These are phyloP conservation scores for Entomortierella chlamydospora DNA, from an alignment of 192 early-diverging fungal species.

Conservation along the genomic window DNA sequence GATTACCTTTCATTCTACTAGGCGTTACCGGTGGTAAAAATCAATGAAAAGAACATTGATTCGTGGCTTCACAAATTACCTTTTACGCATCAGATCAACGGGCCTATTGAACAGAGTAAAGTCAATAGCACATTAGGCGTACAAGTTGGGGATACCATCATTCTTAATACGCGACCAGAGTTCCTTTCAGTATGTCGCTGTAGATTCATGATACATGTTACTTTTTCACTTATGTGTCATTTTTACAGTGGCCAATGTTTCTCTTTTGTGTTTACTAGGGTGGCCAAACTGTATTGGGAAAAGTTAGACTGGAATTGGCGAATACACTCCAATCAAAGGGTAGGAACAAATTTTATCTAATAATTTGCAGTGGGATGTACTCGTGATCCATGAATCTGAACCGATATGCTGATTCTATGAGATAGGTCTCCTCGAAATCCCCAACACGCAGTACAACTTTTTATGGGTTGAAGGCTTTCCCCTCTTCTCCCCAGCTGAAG, in stretches of 20 bases:
- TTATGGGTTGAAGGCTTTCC: conserved; percentile 93
- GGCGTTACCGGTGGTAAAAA: conserved; percentile 55
- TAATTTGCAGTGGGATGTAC: too few species aligned
- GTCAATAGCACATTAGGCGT: conserved; percentile 48
- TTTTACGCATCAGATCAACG: conserved; percentile 25
- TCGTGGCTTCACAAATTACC: conserved; percentile 54
- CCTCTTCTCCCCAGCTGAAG: conserved; percentile 80
- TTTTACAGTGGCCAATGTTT: too few species aligned
- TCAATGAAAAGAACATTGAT: conserved; percentile 59
- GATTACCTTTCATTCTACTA: too few species aligned
- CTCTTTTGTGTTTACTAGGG: conserved; percentile 52
- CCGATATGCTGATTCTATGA: background rate
- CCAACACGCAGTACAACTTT: conserved; percentile 69
- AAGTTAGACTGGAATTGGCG: conserved; percentile 59
- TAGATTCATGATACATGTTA: too few species aligned
- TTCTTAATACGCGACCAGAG: conserved; percentile 63
- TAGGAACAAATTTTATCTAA: conserved; percentile 9
- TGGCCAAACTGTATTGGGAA: conserved; percentile 60
- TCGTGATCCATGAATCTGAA: too few species aligned
- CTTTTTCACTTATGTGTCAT: too few species aligned
- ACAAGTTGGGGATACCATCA: conserved; percentile 67
- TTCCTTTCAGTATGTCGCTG: conserved; percentile 52
- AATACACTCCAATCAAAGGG: conserved; percentile 64
- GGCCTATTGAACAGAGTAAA: conserved; percentile 5
- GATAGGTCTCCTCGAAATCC: conserved; percentile 61